Base-by-base conservation (phyloP, 2,329 filamentous ascomycete genomes). In the Polytolypa hystricis region DNA sequence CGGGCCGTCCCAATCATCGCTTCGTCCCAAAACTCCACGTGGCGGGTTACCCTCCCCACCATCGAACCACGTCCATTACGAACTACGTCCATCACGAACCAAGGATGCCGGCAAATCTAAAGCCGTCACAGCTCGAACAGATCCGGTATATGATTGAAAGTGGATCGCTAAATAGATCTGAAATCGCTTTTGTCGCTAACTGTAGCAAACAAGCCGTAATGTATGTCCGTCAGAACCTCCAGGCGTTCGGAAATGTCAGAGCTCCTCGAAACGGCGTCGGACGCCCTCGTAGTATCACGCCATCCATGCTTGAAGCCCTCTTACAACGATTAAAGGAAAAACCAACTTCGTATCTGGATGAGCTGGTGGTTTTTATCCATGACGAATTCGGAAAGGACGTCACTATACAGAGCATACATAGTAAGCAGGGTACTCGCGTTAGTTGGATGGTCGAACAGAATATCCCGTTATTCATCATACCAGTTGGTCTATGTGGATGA, bases 401-500 rank as follows among this genome's bases (percentile, higher is more conserved):
- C 46, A 15, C 48, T 49, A 14, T 47, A 51, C n/a, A n/a, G n/a
- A n/a, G n/a, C n/a, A n/a, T 25, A 25, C n/a, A 25, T n/a, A 50
- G 52, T 41, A 49, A 59, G 46, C 49, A 41, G 28, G 56, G 57
- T 48, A 30, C 46, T 12, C 49, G 60, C 26, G 44, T 63, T 37
- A 49, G 51, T 45, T 54, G 58, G 40, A 46, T 49, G 17, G 60
- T 62, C 40, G 46, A 56, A 17, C 39, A 60, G 39, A 52, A 53
- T 60, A 9, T 57, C 53, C 3, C 40, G 45, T 1, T 57, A 56
- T 36, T 39, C 42, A 8, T 57, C 51, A 1, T 56, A 58, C 39
- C 49, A 61, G 18, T 43, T 59, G 8, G 50, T 63, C 7, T 62
- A 47, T 36, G 46, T 59, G 20, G 52, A 63, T 39, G 50, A 64